These are phyloP conservation scores for Emericellopsis atlantica DNA, from an alignment of 2,329 filamentous ascomycete genomes.

Conservation along the genomic window DNA sequence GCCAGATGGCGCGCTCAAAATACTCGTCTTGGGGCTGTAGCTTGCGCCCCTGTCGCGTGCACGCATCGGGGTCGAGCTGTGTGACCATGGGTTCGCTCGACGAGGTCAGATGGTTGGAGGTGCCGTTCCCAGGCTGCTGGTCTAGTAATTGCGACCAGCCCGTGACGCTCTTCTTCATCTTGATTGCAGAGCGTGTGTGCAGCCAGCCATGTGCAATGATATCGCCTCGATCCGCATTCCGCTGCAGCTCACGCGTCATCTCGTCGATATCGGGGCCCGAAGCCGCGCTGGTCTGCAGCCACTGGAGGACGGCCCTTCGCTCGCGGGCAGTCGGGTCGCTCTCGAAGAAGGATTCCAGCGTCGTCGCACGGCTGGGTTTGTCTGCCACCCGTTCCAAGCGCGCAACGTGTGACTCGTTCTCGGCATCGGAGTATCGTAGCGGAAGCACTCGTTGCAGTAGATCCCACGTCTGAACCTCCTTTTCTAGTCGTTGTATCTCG, in stretches of 20 bases:
- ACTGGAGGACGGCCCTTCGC: slow-evolving; percentile 68
- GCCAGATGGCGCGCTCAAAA: slow-evolving; percentile 84
- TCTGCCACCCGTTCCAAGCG: slow-evolving; percentile 1
- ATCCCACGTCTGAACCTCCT: slow-evolving; percentile 86
- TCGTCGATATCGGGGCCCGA: slow-evolving; percentile 61
- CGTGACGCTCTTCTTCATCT: slow-evolving; percentile 72
- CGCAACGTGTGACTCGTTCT: background rate
- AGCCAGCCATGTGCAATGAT: slow-evolving; percentile 84
- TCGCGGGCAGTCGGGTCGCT: slow-evolving; percentile 64
- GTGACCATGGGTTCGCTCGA: slow-evolving; percentile 61
- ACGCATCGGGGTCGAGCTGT: slow-evolving; percentile 83
- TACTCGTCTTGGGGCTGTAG: slow-evolving; percentile 76
- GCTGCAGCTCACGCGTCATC: slow-evolving; percentile 63
- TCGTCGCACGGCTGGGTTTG: slow-evolving; percentile 8
- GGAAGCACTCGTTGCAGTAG: slow-evolving; percentile 65
- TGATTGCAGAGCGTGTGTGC: slow-evolving; percentile 81
- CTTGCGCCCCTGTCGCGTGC: slow-evolving; percentile 63
- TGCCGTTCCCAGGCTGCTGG: slow-evolving; percentile 43
- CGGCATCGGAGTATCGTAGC: slow-evolving; percentile 38
- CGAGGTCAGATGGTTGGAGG: slow-evolving; percentile 41
- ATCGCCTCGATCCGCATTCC: slow-evolving; percentile 65
- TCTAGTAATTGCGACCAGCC: slow-evolving; percentile 54
- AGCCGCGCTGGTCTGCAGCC: slow-evolving; percentile 70
- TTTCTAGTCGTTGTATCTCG: slow-evolving; percentile 46
- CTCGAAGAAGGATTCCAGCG: slow-evolving; percentile 62